Evolutionary conservation across 2,329 filamentous ascomycete species (phyloP).

Genomic region (Chrysoporthe cubensis): DNA sequence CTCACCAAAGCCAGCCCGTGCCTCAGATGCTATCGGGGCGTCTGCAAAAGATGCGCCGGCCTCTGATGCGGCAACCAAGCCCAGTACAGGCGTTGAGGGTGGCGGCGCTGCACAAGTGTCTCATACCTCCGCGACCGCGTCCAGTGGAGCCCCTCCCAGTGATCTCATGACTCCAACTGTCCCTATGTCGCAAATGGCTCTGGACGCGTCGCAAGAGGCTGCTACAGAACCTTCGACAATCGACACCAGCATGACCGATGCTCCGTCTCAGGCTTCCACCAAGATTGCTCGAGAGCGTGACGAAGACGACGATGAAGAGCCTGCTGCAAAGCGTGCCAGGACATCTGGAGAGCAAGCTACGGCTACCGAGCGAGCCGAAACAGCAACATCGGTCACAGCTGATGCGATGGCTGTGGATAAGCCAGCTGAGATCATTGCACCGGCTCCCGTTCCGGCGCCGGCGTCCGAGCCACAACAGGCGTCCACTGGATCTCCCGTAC

Average conservation of each 20-base stretch:
- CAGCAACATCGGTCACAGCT: slow-evolving; percentile 36
- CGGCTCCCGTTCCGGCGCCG: slow-evolving; percentile 36
- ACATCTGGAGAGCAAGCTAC: slow-evolving; percentile 46
- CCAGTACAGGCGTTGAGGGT: slow-evolving; percentile 5
- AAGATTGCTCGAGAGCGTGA: slow-evolving; percentile 79
- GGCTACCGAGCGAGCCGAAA: slow-evolving; percentile 48
- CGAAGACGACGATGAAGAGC: slow-evolving; percentile 69
- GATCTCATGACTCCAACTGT: slow-evolving; percentile 43
- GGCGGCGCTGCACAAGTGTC: not conserved
- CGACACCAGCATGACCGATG: slow-evolving; percentile 49
- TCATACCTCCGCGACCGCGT: slow-evolving; percentile 33
- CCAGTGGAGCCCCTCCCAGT: slow-evolving; percentile 35
- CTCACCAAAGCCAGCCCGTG: not conserved
- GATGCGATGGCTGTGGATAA: slow-evolving; percentile 38
- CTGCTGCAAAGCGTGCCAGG: slow-evolving; percentile 79
- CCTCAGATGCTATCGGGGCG: slow-evolving; percentile 8
- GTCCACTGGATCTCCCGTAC: slow-evolving; percentile 35
- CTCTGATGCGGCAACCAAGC: slow-evolving; percentile 6
- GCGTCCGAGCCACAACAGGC: slow-evolving; percentile 37
- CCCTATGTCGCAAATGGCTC: slow-evolving; percentile 45
- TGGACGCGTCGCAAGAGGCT: slow-evolving; percentile 41
- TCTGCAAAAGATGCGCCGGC: not conserved
- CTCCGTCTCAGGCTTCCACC: slow-evolving; percentile 44
- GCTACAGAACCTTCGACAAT: slow-evolving; percentile 35
- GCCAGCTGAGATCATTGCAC: slow-evolving; percentile 33